A percentile compares a stretch with the other conserved stretches of the same genome.
Conservation (phyloP, 441 rosid genomes). For the Gossypium schwendimanii region DNA sequence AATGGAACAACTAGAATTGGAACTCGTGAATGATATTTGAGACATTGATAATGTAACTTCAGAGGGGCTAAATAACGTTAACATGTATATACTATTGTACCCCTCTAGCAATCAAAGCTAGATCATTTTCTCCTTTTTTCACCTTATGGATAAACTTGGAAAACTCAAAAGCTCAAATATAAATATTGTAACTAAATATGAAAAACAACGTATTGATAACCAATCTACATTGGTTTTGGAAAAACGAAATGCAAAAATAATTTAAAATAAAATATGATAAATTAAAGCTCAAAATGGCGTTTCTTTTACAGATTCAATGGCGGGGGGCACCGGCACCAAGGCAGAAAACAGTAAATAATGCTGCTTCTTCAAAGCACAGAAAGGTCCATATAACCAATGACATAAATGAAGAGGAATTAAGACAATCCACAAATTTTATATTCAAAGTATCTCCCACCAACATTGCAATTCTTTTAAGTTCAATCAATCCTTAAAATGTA, state of each 20-base stretch:
- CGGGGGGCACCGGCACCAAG: neutral
- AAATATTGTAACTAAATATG: too few relatives aligned
- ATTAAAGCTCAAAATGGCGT: neutral
- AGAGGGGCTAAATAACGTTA: neutral
- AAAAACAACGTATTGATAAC: neutral
- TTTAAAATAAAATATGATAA: too few relatives aligned
- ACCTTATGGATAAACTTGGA: neutral
- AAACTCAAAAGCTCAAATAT: neutral
- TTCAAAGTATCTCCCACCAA: constrained; percentile 21
- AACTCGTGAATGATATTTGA: neutral
- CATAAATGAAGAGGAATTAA: constrained; percentile 1
- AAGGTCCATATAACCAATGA: neutral
- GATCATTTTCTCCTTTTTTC: neutral
- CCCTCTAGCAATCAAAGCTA: neutral
- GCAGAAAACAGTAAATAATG: neutral
- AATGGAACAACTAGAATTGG: neutral
- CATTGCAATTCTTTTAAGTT: constrained; percentile 12
- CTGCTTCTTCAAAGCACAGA: neutral
- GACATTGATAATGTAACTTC: neutral
- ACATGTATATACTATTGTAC: neutral
- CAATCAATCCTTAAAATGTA: constrained; percentile 1
- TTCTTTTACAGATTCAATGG: neutral
- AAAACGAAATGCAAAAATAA: too few relatives aligned
- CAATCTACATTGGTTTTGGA: neutral
- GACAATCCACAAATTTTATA: constrained; percentile 27